Base-by-base conservation (phyloP, 208 protist species). In the Trypanosoma mega region DNA sequence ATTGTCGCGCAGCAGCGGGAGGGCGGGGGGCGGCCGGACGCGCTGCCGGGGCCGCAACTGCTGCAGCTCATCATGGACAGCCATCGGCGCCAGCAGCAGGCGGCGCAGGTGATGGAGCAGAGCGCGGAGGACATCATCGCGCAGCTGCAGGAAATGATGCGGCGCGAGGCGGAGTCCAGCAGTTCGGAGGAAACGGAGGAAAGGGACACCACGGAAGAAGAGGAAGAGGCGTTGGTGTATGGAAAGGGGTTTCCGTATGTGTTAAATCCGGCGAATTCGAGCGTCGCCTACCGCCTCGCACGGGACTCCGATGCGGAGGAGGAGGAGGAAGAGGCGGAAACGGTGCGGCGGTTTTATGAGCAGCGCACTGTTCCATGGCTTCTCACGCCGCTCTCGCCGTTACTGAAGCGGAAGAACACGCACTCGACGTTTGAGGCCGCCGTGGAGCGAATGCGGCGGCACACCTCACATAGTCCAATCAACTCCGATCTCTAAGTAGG, bases 231-330 rank as follows among this genome's bases (percentile, higher is more conserved):
- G n/a, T n/a, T n/a, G n/a, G 18, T 62, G 7, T 62, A 62, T 27
- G 55, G 55, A 33, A 51, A 34, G 26, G 55, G 55, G 9, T 3
- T 62, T 5, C 44, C 55, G n/a, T 62, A 62, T 24, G n/a, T 39
- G 18, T 16, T 41, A 8, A 62, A 62, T 18, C 55, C 43, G 3
- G 39, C 21, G 3, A 62, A 62, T 27, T 1, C 8, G 16, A 5
- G 36, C 9, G 16, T 48, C 36, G 53, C 36, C 1, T 59, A 47
- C 33, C 21, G 45, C 21, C 11, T 31, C 1, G 51, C 0, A 43
- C 21, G 27, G 21, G 9, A 7, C 18, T 7, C 21, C 1, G 18
- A 21, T 20, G 18, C 21, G 9, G 27, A 48, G 9, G 5, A 48
- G 9, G 9, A 48, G 14, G 8, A 48, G 1, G 44, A 48, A 6